Percentiles rank a stretch among this genome's conserved stretches.
Evolutionary conservation across 2,329 filamentous ascomycete species (phyloP).

Genomic region (Talaromyces sp.): DNA sequence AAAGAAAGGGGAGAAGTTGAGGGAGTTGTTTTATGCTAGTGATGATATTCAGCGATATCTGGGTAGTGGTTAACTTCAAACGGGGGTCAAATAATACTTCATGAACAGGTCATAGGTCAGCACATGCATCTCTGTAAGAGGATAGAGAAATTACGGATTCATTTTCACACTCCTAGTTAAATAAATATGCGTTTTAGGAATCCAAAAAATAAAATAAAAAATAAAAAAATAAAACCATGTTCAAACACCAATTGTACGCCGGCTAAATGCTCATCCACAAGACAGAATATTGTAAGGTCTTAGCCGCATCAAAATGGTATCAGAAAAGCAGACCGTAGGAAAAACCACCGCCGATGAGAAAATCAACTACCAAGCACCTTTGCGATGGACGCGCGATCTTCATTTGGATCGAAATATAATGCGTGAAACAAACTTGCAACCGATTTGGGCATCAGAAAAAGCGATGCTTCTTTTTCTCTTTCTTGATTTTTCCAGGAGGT

Average conservation of each 20-base stretch:
- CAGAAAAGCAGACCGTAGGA: conserved; percentile 28
- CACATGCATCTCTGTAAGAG: too few relatives aligned
- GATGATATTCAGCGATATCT: conserved; percentile 76
- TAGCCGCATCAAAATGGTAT: conserved; percentile 29
- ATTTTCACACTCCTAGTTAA: background rate
- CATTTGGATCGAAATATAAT: conserved; percentile 47
- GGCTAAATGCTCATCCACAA: conserved; percentile 2
- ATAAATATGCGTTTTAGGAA: background rate
- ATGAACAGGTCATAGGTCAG: background rate
- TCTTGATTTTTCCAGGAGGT: conserved; percentile 49
- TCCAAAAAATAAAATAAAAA: background rate
- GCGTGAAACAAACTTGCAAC: background rate
- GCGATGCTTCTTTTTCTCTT: conserved; percentile 55
- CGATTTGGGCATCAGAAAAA: conserved; percentile 43
- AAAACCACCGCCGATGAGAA: conserved; percentile 19
- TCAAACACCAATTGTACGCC: background rate
- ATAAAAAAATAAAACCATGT: too few relatives aligned
- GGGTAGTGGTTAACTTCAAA: conserved; percentile 32
- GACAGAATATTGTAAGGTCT: background rate
- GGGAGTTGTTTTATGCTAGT: conserved; percentile 68
- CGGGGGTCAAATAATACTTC: background rate
- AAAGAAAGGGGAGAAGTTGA: conserved; percentile 60
- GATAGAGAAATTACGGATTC: too few relatives aligned
- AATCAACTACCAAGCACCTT: conserved; percentile 8
- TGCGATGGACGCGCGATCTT: conserved; percentile 51